A percentile compares a stretch with the other conserved stretches of the same genome.
Conservation (phyloP, 1,139 yeast genomes). For the Pichia inconspicua region DNA sequence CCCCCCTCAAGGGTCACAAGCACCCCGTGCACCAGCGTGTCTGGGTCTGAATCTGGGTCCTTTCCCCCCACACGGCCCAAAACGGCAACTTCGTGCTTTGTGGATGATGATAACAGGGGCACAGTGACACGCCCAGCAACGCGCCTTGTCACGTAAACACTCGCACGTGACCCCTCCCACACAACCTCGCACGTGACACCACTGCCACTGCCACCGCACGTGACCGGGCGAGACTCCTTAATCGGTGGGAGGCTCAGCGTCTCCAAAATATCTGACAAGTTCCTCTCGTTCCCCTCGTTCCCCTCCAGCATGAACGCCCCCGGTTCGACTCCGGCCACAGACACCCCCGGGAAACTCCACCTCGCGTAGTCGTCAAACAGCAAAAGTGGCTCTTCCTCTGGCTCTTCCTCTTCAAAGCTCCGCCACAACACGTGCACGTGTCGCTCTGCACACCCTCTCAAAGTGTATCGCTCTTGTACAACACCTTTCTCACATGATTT, state of each 20-base stretch:
- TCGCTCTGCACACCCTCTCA: background rate
- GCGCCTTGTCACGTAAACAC: background rate
- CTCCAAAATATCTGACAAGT: background rate
- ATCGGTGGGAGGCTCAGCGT: background rate
- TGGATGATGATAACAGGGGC: no score
- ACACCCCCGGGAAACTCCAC: no score
- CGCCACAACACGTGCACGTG: background rate
- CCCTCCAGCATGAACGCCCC: conserved; percentile 1
- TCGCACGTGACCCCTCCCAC: background rate
- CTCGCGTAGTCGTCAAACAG: no score
- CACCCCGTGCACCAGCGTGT: background rate
- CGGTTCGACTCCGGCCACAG: no score
- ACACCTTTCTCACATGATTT: background rate
- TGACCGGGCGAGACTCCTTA: background rate
- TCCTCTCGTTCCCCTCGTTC: no score
- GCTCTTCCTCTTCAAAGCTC: conserved; percentile 4
- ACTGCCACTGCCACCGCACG: background rate
- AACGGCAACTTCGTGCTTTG: background rate
- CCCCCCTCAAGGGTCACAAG: background rate
- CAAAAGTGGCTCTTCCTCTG: no score
- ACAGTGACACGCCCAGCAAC: background rate
- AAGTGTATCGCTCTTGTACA: background rate
- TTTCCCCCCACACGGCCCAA: background rate
- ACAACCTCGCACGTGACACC: background rate
- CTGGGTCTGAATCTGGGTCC: background rate